These are phyloP conservation scores for Onygena corvina DNA, from an alignment of 2,329 filamentous ascomycete genomes.

Conservation along the genomic window DNA sequence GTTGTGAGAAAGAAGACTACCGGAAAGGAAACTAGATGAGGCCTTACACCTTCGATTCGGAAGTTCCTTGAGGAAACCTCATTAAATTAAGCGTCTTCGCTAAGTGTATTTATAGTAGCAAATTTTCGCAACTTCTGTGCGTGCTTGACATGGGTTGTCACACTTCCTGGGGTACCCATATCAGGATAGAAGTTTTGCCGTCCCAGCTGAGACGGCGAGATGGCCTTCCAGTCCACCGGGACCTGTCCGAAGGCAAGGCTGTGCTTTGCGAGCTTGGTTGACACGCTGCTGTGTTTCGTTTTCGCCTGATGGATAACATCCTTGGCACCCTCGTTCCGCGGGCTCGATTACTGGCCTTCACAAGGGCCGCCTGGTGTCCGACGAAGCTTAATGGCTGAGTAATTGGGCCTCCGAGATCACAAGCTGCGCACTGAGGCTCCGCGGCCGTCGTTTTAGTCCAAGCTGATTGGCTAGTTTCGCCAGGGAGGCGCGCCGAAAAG, in stretches of 20 bases:
- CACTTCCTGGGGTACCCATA: neutral
- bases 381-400: neutral
- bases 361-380: neutral
- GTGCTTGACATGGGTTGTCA: neutral
- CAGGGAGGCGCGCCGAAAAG: neutral
- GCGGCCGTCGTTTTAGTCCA: neutral
- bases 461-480: neutral
- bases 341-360: neutral
- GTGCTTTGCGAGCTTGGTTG: neutral
- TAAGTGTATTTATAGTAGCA: constrained; percentile 4
- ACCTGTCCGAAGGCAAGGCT: neutral
- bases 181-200: neutral
- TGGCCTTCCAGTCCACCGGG: neutral
- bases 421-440: constrained; percentile 2
- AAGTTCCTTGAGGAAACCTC: too few relatives aligned
- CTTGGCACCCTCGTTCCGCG: constrained; percentile 1
- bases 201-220: constrained; percentile 5
- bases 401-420: neutral
- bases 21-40: too few relatives aligned
- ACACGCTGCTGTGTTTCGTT: neutral
- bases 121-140: neutral
- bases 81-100: neutral
- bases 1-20: too few relatives aligned
- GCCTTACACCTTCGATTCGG: too few relatives aligned
- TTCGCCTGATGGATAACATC: neutral